Evolutionary conservation across 2,329 filamentous ascomycete genomes (phyloP).

Genomic region (Venturia carpophila): DNA sequence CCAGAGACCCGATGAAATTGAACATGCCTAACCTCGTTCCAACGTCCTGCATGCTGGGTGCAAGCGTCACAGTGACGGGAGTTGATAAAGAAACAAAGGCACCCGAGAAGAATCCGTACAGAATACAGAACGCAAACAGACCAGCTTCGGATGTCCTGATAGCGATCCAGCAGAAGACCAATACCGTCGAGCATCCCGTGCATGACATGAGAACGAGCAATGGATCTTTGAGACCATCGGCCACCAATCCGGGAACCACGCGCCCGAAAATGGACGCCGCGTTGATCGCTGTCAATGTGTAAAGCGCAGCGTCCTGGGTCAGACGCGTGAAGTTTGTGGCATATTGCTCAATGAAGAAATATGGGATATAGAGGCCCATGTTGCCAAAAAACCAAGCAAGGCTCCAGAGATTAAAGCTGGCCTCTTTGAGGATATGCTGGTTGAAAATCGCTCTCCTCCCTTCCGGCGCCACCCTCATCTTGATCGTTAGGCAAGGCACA

Average conservation of each 20-base stretch:
- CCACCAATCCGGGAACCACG: conserved; percentile 40
- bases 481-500: conserved; percentile 27
- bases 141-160: conserved; percentile 30
- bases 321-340: conserved; percentile 35
- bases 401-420: conserved; percentile 36
- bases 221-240: conserved; percentile 35
- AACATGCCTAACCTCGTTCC: conserved; percentile 42
- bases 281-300: conserved; percentile 47
- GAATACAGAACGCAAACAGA: conserved; percentile 36
- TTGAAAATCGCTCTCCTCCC: conserved; percentile 38
- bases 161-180: conserved; percentile 40
- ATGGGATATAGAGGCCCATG: conserved; percentile 40
- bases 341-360: conserved; percentile 38
- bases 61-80: conserved; percentile 37
- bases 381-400: conserved; percentile 38
- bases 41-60: conserved; percentile 33
- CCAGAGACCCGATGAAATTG: conserved; percentile 26
- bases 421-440: conserved; percentile 34
- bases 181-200: conserved; percentile 32
- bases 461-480: conserved; percentile 37
- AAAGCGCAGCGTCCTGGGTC: conserved; percentile 37
- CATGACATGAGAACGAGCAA: conserved; percentile 36
- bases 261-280: conserved; percentile 44
- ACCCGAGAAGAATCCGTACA: conserved; percentile 44
- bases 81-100: conserved; percentile 39